These are phyloP conservation scores for Spencermartinsiella ligniputridi DNA, from an alignment of 1,139 yeast species.

Conservation along the genomic window DNA sequence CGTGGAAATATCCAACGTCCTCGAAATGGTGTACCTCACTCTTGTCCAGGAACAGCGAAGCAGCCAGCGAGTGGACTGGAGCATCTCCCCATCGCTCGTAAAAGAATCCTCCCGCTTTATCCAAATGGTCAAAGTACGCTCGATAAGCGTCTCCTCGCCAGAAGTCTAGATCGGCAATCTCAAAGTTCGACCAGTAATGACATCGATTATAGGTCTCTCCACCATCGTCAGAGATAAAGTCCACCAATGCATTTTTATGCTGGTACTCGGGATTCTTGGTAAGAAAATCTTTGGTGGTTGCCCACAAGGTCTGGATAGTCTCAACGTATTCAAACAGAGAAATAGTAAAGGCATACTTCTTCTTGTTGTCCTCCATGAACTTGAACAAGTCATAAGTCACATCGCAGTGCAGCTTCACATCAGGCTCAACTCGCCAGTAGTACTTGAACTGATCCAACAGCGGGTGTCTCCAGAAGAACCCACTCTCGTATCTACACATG, in stretches of 20 bases:
- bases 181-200: constrained; percentile 94
- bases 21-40: constrained; percentile 71
- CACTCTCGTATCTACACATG: constrained; percentile 93
- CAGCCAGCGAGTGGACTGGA: constrained; percentile 80
- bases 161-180: constrained; percentile 71
- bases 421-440: constrained; percentile 98
- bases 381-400: constrained; percentile 79
- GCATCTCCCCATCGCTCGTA: constrained; percentile 98
- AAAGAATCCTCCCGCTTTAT: constrained; percentile 78
- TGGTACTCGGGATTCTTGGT: constrained; percentile 57
- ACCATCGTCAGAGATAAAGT: constrained; percentile 62
- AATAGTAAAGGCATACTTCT: constrained; percentile 75
- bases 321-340: constrained; percentile 79
- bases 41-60: constrained; percentile 61
- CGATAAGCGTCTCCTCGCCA: constrained; percentile 67
- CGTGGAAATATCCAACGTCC: constrained; percentile 79
- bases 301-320: constrained; percentile 81
- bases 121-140: constrained; percentile 68
- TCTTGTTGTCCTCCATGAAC: constrained; percentile 72
- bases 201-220: constrained; percentile 71
- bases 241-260: constrained; percentile 55
- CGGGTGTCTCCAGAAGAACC: constrained; percentile 82
- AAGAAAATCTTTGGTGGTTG: constrained; percentile 63
- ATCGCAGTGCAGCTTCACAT: constrained; percentile 74
- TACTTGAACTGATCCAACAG: constrained; percentile 69